These are phyloP conservation scores for Fragaria nilgerrensis DNA, from an alignment of 306 rosid species.

Conservation along the genomic window DNA sequence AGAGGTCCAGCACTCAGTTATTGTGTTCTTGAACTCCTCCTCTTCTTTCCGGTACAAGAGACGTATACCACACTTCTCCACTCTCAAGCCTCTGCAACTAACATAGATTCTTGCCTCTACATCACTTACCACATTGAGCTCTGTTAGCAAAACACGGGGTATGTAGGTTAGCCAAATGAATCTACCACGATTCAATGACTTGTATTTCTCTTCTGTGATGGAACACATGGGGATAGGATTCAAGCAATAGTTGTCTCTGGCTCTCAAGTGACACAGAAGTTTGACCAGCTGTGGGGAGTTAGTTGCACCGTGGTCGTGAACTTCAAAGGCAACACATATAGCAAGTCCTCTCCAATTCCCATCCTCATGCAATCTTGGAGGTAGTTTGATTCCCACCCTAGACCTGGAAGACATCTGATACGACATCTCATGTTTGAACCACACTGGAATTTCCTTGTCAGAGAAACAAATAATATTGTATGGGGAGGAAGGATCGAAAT, in stretches of 20 bases:
- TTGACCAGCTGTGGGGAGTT: no score
- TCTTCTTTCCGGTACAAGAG: no score
- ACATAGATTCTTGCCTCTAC: background rate
- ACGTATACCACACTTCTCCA: no score
- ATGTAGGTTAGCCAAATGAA: conserved; percentile 22
- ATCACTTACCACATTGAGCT: background rate
- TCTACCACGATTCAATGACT: background rate
- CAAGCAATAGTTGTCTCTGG: background rate
- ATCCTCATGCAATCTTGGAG: background rate
- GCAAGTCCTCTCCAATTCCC: conserved; percentile 13
- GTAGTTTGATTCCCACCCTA: background rate
- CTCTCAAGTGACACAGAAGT: no score
- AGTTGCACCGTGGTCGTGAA: background rate
- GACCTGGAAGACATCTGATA: background rate
- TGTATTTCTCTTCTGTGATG: background rate
- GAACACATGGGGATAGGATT: background rate
- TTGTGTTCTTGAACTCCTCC: no score
- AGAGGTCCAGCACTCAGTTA: no score
- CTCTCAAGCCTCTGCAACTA: no score
- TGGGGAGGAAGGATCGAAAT: background rate
- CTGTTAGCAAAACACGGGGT: background rate
- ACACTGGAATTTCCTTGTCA: background rate
- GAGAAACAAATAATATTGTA: background rate
- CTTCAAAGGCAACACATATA: background rate
- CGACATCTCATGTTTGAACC: background rate